phyloP scores from a whole-genome alignment of 163 green algal genomes.

The Chlamydomonas reinhardtii region DNA sequence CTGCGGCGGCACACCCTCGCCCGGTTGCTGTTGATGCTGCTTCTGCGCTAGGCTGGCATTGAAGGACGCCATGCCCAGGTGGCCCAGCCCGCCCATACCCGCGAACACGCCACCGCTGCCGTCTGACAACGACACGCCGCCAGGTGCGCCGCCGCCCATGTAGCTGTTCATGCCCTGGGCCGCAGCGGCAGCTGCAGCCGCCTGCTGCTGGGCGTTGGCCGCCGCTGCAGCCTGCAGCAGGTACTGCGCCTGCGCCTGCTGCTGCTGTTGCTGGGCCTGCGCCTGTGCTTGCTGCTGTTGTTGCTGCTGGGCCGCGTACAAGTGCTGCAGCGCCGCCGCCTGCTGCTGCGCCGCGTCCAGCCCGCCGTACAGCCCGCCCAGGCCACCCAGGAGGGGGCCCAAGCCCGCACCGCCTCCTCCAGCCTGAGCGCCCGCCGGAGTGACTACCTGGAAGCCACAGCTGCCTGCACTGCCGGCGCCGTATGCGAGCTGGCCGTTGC shows the following conservation, averaged over 20 bases:
- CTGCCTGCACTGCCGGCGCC: too few relatives aligned
- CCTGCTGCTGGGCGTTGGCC: not conserved
- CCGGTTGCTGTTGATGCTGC: not conserved
- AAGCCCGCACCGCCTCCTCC: not conserved
- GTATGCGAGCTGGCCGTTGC: not conserved
- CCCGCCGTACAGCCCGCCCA: not conserved
- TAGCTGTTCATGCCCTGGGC: too few relatives aligned
- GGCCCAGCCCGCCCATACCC: not conserved
- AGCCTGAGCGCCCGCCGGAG: too few relatives aligned
- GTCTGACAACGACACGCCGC: not conserved
- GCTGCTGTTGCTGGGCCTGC: not conserved
- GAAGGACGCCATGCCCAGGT: not conserved
- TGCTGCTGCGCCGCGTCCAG: not conserved
- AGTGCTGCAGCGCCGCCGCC: too few relatives aligned
- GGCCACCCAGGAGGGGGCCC: not conserved
- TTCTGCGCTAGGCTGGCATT: not conserved
- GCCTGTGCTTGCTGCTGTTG: not conserved
- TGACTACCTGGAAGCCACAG: not conserved
- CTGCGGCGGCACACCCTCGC: not conserved
- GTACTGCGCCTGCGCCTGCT: not conserved
- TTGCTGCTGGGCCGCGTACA: constrained; percentile 12
- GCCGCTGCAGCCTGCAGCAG: not conserved
- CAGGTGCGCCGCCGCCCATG: too few relatives aligned
- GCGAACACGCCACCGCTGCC: not conserved
- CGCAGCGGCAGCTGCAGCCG: too few relatives aligned